A percentile compares a stretch with the other conserved stretches of the same genome.
phyloP scores from a whole-genome alignment of 2,329 filamentous ascomycete species.

The Talaromyces sp. region DNA sequence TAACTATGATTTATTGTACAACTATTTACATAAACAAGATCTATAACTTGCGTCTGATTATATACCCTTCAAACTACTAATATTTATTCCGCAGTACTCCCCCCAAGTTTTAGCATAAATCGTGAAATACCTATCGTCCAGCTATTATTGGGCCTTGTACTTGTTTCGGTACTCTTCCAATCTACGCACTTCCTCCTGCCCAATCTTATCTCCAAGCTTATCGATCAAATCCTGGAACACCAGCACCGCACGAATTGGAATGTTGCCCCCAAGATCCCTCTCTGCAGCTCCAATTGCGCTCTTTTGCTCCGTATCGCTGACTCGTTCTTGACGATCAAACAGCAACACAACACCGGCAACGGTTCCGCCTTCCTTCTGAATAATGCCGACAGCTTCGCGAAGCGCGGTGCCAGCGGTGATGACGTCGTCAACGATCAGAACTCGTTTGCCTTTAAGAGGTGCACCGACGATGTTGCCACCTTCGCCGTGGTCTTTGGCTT shows the following conservation, averaged over 20 bases:
- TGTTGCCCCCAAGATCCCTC: slow-evolving; percentile 65
- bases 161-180: slow-evolving; percentile 68
- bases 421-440: slow-evolving; percentile 93
- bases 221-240: slow-evolving; percentile 73
- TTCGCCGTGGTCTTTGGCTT: slow-evolving; percentile 93
- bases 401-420: slow-evolving; percentile 95
- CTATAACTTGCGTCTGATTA: not conserved
- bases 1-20: not conserved
- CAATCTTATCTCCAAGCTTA: slow-evolving; percentile 61
- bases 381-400: slow-evolving; percentile 86
- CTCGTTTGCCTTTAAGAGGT: slow-evolving; percentile 74
- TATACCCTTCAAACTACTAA: not conserved
- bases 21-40: not conserved
- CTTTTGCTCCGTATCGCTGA: slow-evolving; percentile 62
- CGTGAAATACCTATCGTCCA: not conserved
- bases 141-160: slow-evolving; percentile 37
- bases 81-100: not conserved
- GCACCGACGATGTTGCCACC: slow-evolving; percentile 90
- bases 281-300: slow-evolving; percentile 85
- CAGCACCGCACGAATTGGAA: slow-evolving; percentile 75
- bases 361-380: slow-evolving; percentile 76
- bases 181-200: slow-evolving; percentile 60
- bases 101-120: not conserved
- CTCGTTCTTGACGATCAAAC: slow-evolving; percentile 64
- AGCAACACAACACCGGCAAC: slow-evolving; percentile 86